These are phyloP conservation scores for Amanita rubescens DNA, from an alignment of 768 basidiomycete species.

Conservation along the genomic window DNA sequence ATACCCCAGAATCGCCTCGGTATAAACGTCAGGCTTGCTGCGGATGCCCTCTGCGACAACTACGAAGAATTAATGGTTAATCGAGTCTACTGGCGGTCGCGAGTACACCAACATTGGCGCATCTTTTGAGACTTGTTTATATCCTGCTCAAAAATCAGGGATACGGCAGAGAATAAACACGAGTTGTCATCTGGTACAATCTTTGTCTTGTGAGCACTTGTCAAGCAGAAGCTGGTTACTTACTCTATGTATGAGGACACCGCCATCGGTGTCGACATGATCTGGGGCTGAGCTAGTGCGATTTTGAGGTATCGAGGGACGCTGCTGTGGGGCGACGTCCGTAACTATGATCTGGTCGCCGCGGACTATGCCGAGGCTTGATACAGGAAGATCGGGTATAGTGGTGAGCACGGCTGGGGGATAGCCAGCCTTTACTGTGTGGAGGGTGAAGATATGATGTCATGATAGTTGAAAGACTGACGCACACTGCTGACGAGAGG, in stretches of 20 bases:
- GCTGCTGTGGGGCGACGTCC: constrained; percentile 21
- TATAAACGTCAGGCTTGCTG: constrained; percentile 63
- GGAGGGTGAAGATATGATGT: constrained; percentile 2
- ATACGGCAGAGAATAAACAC: constrained; percentile 85
- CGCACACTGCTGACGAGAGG: constrained; percentile 75
- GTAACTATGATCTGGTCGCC: constrained; percentile 89
- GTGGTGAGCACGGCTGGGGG: constrained; percentile 70
- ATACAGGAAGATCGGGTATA: constrained; percentile 65
- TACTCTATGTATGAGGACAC: constrained; percentile 71
- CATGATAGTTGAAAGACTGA: constrained; percentile 5
- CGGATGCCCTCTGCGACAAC: constrained; percentile 82
- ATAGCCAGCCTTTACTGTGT: constrained; percentile 74
- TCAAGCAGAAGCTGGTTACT: constrained; percentile 3
- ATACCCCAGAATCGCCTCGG: constrained; percentile 84
- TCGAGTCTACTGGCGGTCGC: background rate
- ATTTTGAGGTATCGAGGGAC: background rate
- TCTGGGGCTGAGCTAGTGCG: constrained; percentile 31
- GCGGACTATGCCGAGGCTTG: constrained; percentile 64
- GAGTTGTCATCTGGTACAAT: constrained; percentile 97
- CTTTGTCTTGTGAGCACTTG: constrained; percentile 23
- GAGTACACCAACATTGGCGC: constrained; percentile 55
- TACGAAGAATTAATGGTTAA: constrained; percentile 19
- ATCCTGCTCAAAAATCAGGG: constrained; percentile 79
- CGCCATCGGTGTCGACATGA: constrained; percentile 53
- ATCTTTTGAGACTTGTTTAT: constrained; percentile 63